Evolutionary conservation across 129 eudicot species (phyloP).

Genomic region (Escallonia rubra): DNA sequence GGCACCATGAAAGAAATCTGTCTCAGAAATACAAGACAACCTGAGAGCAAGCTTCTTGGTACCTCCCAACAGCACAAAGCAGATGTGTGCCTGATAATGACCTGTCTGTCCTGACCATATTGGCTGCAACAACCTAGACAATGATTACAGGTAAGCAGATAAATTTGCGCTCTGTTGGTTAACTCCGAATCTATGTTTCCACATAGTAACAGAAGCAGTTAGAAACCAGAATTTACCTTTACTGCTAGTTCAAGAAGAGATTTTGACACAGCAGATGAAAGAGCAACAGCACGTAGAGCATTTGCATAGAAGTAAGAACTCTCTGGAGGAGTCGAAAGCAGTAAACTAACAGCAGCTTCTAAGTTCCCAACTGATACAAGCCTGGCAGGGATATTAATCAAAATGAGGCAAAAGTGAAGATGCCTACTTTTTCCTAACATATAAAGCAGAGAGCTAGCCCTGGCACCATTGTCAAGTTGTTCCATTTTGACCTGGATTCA

Average conservation of each 20-base stretch:
- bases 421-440: no score
- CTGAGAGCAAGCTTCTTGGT: conserved; percentile 99
- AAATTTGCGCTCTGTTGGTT: neutral
- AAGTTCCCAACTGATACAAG: conserved; percentile 90
- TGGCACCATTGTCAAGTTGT: no score
- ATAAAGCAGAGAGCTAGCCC: no score
- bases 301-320: conserved; percentile 83
- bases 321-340: conserved; percentile 95
- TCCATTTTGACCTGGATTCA: no score
- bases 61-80: conserved; percentile 94
- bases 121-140: conserved; percentile 91
- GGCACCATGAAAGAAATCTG: no score
- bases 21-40: conserved; percentile 27
- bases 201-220: neutral
- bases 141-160: conserved; percentile 13
- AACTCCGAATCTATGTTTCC: conserved; percentile 2
- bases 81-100: conserved; percentile 96
- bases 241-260: conserved; percentile 91
- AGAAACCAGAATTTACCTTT: conserved; percentile 43
- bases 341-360: conserved; percentile 88
- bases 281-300: conserved; percentile 98
- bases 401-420: neutral
- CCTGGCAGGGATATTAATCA: conserved; percentile 32
- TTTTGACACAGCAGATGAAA: conserved; percentile 87
- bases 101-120: conserved; percentile 92